Conservation (phyloP, 1,139 yeast species). For the Candida albicans region DNA sequence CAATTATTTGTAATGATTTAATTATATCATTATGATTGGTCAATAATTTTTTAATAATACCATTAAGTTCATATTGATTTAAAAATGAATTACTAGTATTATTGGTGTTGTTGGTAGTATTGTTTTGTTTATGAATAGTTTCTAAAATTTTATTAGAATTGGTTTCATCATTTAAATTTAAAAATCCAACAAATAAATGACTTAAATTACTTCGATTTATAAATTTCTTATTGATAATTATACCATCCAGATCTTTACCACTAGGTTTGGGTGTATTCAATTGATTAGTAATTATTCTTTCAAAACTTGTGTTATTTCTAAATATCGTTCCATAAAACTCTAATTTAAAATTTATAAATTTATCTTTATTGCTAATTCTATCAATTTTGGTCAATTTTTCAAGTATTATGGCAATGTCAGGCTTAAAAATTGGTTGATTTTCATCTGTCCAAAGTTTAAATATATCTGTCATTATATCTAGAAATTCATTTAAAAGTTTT, state of each 20-base stretch:
- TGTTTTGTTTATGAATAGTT: conserved; percentile 28
- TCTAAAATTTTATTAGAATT: conserved; percentile 33
- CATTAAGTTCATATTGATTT: conserved; percentile 25
- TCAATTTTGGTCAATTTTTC: no score
- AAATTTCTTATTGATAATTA: not conserved
- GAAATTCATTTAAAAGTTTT: not conserved
- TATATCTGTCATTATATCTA: not conserved
- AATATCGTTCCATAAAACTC: conserved; percentile 17
- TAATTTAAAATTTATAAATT: conserved; percentile 16
- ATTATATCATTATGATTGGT: conserved; percentile 21
- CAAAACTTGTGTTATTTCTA: conserved; percentile 16
- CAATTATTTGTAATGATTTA: conserved; percentile 25
- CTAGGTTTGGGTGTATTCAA: no score
- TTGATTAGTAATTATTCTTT: conserved; percentile 16
- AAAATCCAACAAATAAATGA: conserved; percentile 31
- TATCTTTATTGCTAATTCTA: not conserved
- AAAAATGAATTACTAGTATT: conserved; percentile 24
- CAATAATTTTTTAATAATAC: conserved; percentile 29
- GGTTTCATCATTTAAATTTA: conserved; percentile 25
- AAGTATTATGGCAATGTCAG: no score
- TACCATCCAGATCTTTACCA: not conserved
- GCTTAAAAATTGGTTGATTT: no score
- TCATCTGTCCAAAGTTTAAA: not conserved
- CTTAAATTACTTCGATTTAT: conserved; percentile 35
- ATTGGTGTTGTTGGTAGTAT: conserved; percentile 17